phyloP scores from a whole-genome alignment of 2,329 filamentous ascomycete species.

The Aureobasidium sp. region DNA sequence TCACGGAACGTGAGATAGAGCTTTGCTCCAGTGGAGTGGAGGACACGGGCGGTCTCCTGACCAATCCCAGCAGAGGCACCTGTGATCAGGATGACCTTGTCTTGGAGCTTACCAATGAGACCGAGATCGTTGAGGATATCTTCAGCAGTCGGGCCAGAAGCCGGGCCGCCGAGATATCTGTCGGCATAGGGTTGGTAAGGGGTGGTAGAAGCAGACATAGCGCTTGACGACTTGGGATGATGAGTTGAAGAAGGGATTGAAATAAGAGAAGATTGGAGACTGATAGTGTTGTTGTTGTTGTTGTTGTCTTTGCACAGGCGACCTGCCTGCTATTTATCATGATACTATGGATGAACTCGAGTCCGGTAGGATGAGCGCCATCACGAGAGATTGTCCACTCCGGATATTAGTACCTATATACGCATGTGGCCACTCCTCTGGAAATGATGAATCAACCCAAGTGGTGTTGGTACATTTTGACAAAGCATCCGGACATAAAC shows the following conservation, averaged over 20 bases:
- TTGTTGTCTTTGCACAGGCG: no score
- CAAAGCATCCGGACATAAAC: not conserved
- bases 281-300: not conserved
- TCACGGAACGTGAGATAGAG: conserved; percentile 39
- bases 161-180: conserved; percentile 17
- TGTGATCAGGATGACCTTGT: conserved; percentile 36
- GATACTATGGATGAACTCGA: no score
- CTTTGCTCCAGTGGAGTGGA: conserved; percentile 38
- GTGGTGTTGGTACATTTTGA: not conserved
- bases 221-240: not conserved
- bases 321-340: no score
- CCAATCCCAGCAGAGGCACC: conserved; percentile 40
- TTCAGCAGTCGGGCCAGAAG: conserved; percentile 24
- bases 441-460: not conserved
- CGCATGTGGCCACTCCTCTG: no score
- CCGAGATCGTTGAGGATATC: conserved; percentile 22
- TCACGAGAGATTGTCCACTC: not conserved
- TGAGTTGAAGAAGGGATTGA: no score
- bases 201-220: conserved; percentile 20
- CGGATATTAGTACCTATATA: not conserved
- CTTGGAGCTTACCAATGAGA: conserved; percentile 28
- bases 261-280: not conserved
- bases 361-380: not conserved
- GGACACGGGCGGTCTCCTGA: conserved; percentile 36
- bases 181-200: conserved; percentile 24